These are phyloP conservation scores for Cyberlindnera amylophila DNA, from an alignment of 805 yeast species.

Conservation along the genomic window DNA sequence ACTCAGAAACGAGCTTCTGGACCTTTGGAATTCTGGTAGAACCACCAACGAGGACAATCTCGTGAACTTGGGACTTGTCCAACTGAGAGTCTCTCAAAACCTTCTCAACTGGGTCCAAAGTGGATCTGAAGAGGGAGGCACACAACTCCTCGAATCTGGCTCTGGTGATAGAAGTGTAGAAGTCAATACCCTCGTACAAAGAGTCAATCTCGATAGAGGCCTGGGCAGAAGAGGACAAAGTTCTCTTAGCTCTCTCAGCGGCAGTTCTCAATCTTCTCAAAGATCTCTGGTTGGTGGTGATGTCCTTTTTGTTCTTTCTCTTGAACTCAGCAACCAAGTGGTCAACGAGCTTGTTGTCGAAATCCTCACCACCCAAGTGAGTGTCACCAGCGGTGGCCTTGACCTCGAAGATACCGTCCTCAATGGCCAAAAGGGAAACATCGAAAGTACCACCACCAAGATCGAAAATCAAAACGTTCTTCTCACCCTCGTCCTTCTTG, in stretches of 20 bases:
- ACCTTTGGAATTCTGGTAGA: slow-evolving; percentile 98
- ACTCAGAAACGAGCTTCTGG: slow-evolving; percentile 92
- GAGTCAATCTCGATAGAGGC: slow-evolving; percentile 95
- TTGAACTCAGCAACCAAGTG: slow-evolving; percentile 92
- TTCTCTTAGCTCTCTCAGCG: slow-evolving; percentile 60
- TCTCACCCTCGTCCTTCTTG: slow-evolving; percentile 70
- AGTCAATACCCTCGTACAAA: slow-evolving; percentile 90
- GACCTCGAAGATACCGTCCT: slow-evolving; percentile 95
- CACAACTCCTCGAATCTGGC: slow-evolving; percentile 97
- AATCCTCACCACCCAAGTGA: slow-evolving; percentile 24
- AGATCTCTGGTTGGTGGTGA: slow-evolving; percentile 90
- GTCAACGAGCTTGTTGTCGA: slow-evolving; percentile 73
- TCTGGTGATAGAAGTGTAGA: slow-evolving; percentile 94
- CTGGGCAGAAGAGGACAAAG: slow-evolving; percentile 93
- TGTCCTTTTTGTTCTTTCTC: slow-evolving; percentile 95
- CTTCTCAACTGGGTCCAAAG: slow-evolving; percentile 92
- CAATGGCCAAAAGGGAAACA: slow-evolving; percentile 87
- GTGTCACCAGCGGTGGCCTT: slow-evolving; percentile 66
- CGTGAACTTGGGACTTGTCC: slow-evolving; percentile 86
- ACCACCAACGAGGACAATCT: slow-evolving; percentile 95
- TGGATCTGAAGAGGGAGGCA: slow-evolving; percentile 90
- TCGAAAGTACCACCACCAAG: slow-evolving; percentile 98
- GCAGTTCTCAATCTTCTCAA: slow-evolving; percentile 91
- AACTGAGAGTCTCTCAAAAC: slow-evolving; percentile 87
- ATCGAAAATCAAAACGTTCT: slow-evolving; percentile 87